phyloP scores from a whole-genome alignment of 768 basidiomycete genomes.

The Dacryopinax primogenitus region DNA sequence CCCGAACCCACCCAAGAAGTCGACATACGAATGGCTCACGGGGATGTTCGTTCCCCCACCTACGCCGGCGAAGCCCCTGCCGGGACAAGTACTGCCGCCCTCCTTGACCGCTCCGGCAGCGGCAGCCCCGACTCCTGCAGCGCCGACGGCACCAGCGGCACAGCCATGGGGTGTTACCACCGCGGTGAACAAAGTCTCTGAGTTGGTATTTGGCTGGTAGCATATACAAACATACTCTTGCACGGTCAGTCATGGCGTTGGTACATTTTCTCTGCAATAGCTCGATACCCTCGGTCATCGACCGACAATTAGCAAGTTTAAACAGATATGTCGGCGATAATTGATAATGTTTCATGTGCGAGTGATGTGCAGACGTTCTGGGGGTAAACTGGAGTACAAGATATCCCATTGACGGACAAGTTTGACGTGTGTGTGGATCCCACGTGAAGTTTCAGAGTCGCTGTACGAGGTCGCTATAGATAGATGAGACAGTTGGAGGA shows the following conservation, averaged over 20 bases:
- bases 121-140: neutral
- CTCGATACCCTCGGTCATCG: neutral
- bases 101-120: neutral
- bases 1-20: slow-evolving; percentile 1
- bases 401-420: too few species aligned
- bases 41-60: neutral
- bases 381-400: too few species aligned
- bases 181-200: neutral
- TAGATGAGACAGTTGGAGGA: too few species aligned
- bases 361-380: too few species aligned
- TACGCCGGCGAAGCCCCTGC: neutral
- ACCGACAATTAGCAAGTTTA: neutral
- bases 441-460: too few species aligned
- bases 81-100: neutral
- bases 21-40: neutral
- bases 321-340: neutral
- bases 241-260: too few species aligned
- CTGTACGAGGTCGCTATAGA: too few species aligned
- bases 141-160: neutral
- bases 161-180: neutral
- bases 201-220: slow-evolving; percentile 3
- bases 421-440: too few species aligned
- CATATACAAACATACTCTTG: too few species aligned
- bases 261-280: neutral
- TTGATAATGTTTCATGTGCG: neutral